Base-by-base conservation (phyloP, 164 flowering plant species). In the Annona cherimola region DNA sequence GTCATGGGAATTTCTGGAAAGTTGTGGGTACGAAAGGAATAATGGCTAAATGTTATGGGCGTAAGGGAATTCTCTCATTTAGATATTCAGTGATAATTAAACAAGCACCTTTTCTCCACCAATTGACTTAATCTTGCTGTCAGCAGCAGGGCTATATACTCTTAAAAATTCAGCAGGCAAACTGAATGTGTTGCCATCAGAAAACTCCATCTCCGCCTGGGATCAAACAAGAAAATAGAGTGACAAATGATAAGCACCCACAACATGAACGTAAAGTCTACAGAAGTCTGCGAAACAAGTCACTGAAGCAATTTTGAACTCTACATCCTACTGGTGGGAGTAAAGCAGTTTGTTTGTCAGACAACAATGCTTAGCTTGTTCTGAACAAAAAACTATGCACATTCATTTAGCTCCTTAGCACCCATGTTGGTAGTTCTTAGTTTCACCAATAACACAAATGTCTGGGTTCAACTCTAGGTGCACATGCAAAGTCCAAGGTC, bases 51-150 rank as follows among this genome's bases (percentile, higher is more conserved):
- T 26, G 35, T 26, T 26, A 26, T 26, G 35, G 1, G 35, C 35
- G 35, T 26, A 26, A 50, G 2, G 57, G 1, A 50, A 50, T 11
- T 64, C 40, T 43, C 18, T 64, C n/a, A 20, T n/a, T 61, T 41
- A 64, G 45, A 64, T 41, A 9, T 12, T 64, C 16, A 35, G 41
- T 64, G 44, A 40, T 16, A 40, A 7, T 26, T n/a, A 1, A 64
- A 26, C 16, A 67, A 7, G 41, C 79, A 91, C 96, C 97, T 90
- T 95, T 70, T 95, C 96, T 68, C 92, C 98, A 5, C 94, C 92
- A 45, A 93, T 77, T 55, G 97, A 83, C 72, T 96, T 79, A 59
- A 89, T 68, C 78, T 88, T 92, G 80, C 90, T 86, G 72, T 90
- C 90, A 46, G 73, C 95, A 78, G 97, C 93, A 7, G 97, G 94